These are phyloP conservation scores for Chlorella sp. DNA, from an alignment of 139 green algal genomes.

Conservation along the genomic window DNA sequence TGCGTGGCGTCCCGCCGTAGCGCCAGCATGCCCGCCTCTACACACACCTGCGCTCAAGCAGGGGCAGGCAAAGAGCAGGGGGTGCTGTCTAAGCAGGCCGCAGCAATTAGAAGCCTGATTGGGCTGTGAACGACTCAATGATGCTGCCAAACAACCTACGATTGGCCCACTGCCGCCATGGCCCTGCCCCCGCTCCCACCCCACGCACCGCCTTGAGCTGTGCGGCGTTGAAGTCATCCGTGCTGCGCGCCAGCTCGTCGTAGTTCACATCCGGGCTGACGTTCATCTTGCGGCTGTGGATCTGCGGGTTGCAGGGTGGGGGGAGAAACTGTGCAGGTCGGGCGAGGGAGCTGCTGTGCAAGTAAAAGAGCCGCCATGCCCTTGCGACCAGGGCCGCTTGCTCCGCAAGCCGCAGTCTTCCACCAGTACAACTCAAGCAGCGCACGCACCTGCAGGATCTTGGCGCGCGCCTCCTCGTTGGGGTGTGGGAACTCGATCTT, in stretches of 20 bases:
- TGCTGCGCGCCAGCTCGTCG: conserved; percentile 96
- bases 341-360: too few relatives aligned
- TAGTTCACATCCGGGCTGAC: conserved; percentile 95
- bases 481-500: conserved; percentile 99
- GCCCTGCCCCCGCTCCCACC: neutral
- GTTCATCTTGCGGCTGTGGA: conserved; percentile 74
- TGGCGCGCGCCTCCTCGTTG: conserved; percentile 95
- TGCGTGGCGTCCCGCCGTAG: conserved; percentile 90
- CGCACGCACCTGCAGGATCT: conserved; percentile 90
- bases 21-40: conserved; percentile 99
- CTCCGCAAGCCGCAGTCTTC: too few relatives aligned
- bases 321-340: too few relatives aligned
- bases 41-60: conserved; percentile 96
- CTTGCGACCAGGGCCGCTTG: too few relatives aligned
- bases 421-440: too few relatives aligned
- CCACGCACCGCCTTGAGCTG: conserved; percentile 83
- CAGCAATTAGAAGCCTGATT: too few relatives aligned
- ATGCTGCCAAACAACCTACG: too few relatives aligned
- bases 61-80: neutral
- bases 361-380: too few relatives aligned
- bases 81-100: too few relatives aligned
- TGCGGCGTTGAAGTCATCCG: conserved; percentile 99
- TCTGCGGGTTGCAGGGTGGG: neutral
- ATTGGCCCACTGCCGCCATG: too few relatives aligned
- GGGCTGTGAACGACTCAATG: too few relatives aligned